Base-by-base conservation (phyloP, 1,139 yeast species). In the Taphrina wiesneri region DNA sequence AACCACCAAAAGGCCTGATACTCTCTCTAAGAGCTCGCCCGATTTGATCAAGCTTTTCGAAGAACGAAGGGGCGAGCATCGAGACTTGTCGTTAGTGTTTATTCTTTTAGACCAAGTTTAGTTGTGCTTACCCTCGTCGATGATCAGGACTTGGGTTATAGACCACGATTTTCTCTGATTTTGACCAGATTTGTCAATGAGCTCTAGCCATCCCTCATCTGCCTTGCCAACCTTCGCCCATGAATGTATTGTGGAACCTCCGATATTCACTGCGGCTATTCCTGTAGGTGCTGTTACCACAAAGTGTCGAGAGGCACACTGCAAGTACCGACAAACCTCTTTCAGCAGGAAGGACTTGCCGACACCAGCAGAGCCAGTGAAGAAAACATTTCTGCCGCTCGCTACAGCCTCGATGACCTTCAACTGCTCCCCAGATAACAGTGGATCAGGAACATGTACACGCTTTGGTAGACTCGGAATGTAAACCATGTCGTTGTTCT, bases 251-350 rank as follows among this genome's bases (percentile, higher is more conserved):
- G 97, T 91, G 47, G 83, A 82, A 25, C 97, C 97, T 2, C 96
- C 96, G 68, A 91, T 86, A 74, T 90, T 90, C 73, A 93, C 88
- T 0, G 97, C 97, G 0, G 97, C 97, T 52, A 91, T 78, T 0
- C 97, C 97, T 0, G 97, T 91, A 0, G 96, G 87, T 0, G 97
- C 97, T 0, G 97, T 90, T 1, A 90, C 90, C 0, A 90, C 93
- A 1, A 91, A 91, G 4, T 49, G 30, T 15, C 56, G 63, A 17
- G 23, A 23, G 15, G 13, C 26, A 13, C 36, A 30, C 47, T 59
- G 63, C 67, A 93, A 77, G 0, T 82, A 79, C 69, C 83, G 82
- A 65, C 95, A 92, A 49, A 93, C 81, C 30, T 87, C 83, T 68
- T 86, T 81, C 56, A 93, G 78, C 19, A 88, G 78, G 5, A 91